A percentile compares a stretch with the other conserved stretches of the same genome.
Evolutionary conservation across 2,329 filamentous ascomycete species (phyloP).

Genomic region (Penicillium sp.): DNA sequence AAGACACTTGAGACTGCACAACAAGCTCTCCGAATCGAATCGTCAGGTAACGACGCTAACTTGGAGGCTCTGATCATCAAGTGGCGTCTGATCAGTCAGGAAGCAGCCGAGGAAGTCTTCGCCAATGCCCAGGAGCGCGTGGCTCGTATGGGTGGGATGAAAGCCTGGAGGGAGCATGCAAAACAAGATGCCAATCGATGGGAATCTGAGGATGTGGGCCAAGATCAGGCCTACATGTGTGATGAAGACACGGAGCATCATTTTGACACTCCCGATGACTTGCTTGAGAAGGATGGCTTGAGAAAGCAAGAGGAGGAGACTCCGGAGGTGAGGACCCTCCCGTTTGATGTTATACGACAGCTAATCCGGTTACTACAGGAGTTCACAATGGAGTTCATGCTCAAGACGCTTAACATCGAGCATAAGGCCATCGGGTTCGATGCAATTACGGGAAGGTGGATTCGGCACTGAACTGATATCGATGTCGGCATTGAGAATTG

Average conservation of each 20-base stretch:
- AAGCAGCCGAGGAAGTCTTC: slow-evolving; percentile 66
- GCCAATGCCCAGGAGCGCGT: slow-evolving; percentile 56
- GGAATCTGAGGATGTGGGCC: slow-evolving; percentile 9
- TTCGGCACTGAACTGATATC: slow-evolving; percentile 20
- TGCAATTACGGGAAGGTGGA: slow-evolving; percentile 54
- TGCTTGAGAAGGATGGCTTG: slow-evolving; percentile 31
- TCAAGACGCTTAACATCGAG: slow-evolving; percentile 61
- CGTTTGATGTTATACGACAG: background rate
- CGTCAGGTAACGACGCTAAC: slow-evolving; percentile 48
- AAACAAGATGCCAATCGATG: slow-evolving; percentile 45
- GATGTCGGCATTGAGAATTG: background rate
- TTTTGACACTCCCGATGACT: background rate
- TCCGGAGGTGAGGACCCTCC: slow-evolving; percentile 15
- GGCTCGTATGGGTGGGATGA: slow-evolving; percentile 59
- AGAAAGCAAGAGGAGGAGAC: slow-evolving; percentile 27
- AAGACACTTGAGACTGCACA: slow-evolving; percentile 48
- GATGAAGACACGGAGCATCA: slow-evolving; percentile 38
- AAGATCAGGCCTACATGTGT: slow-evolving; percentile 28
- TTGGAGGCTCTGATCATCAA: slow-evolving; percentile 54
- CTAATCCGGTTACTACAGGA: slow-evolving; percentile 39
- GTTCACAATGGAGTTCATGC: slow-evolving; percentile 68
- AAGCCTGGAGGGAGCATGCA: slow-evolving; percentile 51
- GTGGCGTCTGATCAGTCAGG: slow-evolving; percentile 59
- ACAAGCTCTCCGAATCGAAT: slow-evolving; percentile 53
- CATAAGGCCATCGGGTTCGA: slow-evolving; percentile 61